Evolutionary conservation across 257 asterid genomes (phyloP).

Genomic region (Nicotiana obtusifolia): DNA sequence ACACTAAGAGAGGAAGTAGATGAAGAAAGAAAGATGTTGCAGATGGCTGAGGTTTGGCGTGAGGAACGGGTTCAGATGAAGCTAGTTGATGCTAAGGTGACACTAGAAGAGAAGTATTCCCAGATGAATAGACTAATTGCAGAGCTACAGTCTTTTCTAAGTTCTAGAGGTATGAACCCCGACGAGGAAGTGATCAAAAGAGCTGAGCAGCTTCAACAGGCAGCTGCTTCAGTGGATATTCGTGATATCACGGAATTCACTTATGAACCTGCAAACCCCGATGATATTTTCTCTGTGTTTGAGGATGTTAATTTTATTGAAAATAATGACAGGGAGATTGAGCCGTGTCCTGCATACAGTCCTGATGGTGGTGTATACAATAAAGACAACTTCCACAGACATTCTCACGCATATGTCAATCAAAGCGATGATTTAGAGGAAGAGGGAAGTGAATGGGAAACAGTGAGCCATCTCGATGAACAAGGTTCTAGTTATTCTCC

Average conservation of each 20-base stretch:
- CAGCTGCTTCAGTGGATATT: slow-evolving; percentile 41
- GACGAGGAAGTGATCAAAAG: slow-evolving; percentile 38
- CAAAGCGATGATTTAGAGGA: slow-evolving; percentile 46
- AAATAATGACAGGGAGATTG: slow-evolving; percentile 34
- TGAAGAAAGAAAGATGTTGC: slow-evolving; percentile 72
- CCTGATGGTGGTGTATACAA: slow-evolving; percentile 26
- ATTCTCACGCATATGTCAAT: slow-evolving; percentile 22
- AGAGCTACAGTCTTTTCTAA: slow-evolving; percentile 40
- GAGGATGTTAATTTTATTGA: slow-evolving; percentile 39
- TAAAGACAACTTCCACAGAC: slow-evolving; percentile 27
- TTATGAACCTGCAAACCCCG: slow-evolving; percentile 54
- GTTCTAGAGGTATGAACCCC: slow-evolving; percentile 20
- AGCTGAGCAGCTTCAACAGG: slow-evolving; percentile 43
- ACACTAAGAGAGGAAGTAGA: slow-evolving; percentile 53
- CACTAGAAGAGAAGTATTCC: slow-evolving; percentile 54
- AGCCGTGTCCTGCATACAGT: slow-evolving; percentile 30
- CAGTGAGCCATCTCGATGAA: slow-evolving; percentile 61
- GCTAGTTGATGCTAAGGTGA: slow-evolving; percentile 61
- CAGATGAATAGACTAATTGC: slow-evolving; percentile 48
- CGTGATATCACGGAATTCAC: slow-evolving; percentile 46
- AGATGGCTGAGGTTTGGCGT: slow-evolving; percentile 80
- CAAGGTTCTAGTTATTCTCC: slow-evolving; percentile 56
- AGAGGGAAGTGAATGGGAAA: slow-evolving; percentile 74
- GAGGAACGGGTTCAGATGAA: slow-evolving; percentile 77
- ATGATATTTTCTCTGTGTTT: slow-evolving; percentile 49